Evolutionary conservation across 345 rosid genomes (phyloP).

Genomic region (Eucalyptus marginata): DNA sequence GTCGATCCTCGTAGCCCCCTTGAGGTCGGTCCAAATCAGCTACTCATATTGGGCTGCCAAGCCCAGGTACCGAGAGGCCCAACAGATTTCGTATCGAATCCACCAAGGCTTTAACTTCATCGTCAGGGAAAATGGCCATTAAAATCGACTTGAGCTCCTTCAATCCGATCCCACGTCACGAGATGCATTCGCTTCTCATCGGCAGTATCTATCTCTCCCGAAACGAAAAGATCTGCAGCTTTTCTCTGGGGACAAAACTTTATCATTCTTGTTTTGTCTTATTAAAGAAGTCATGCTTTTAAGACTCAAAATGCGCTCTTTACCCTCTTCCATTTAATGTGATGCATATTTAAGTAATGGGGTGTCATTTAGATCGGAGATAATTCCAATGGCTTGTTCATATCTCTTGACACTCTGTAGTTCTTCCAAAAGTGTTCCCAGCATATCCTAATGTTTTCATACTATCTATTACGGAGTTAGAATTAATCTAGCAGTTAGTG

Average conservation of each 20-base stretch:
- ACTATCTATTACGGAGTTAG: fast-evolving
- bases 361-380: background rate
- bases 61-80: background rate
- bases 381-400: fast-evolving
- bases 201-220: background rate
- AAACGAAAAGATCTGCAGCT: background rate
- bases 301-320: background rate
- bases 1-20: background rate
- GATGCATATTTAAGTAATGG: background rate
- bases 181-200: background rate
- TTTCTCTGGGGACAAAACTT: background rate
- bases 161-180: background rate
- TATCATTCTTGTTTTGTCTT: background rate
- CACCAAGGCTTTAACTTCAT: background rate
- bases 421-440: background rate
- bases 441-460: background rate
- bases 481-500: background rate
- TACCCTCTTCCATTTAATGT: background rate
- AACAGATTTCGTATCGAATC: background rate
- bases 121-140: background rate
- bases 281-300: background rate
- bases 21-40: background rate
- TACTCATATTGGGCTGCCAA: background rate
- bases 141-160: background rate
- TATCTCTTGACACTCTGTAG: background rate